A percentile compares a stretch with the other conserved stretches of the same genome.
phyloP scores from a whole-genome alignment of 805 yeast species.

The Suhomyces xylopsoci region DNA sequence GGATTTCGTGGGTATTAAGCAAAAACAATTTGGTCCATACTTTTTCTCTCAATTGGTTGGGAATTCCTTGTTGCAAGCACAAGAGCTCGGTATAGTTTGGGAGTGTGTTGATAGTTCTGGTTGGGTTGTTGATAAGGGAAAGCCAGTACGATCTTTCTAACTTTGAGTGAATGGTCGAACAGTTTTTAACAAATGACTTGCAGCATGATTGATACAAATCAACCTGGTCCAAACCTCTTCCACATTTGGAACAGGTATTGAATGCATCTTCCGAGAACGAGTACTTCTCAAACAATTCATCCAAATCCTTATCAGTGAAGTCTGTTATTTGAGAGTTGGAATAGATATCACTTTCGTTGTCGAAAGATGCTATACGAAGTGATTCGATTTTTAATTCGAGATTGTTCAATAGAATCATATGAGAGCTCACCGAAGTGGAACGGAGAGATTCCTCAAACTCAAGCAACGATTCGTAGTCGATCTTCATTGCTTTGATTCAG shows the following conservation, averaged over 20 bases:
- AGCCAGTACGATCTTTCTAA: slow-evolving; percentile 44
- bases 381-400: slow-evolving; percentile 27
- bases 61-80: slow-evolving; percentile 44
- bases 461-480: slow-evolving; percentile 26
- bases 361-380: slow-evolving; percentile 12
- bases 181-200: slow-evolving; percentile 16
- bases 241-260: slow-evolving; percentile 31
- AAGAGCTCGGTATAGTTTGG: slow-evolving; percentile 48
- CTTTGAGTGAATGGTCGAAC: slow-evolving; percentile 14
- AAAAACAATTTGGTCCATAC: slow-evolving; percentile 43
- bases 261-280: slow-evolving; percentile 28
- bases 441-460: slow-evolving; percentile 36
- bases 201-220: slow-evolving; percentile 22
- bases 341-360: slow-evolving; percentile 3
- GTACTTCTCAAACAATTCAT: slow-evolving; percentile 15
- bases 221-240: slow-evolving; percentile 16
- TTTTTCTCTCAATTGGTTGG: slow-evolving; percentile 40
- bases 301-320: slow-evolving; percentile 15
- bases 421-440: slow-evolving; percentile 13
- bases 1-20: slow-evolving; percentile 29
- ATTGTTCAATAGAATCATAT: slow-evolving; percentile 20
- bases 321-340: slow-evolving; percentile 3
- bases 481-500: slow-evolving; percentile 5
- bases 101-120: slow-evolving; percentile 42
- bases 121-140: slow-evolving; percentile 42